Base-by-base conservation (phyloP, 2,329 filamentous ascomycete species). In the Chalaropsis thielavioides region DNA sequence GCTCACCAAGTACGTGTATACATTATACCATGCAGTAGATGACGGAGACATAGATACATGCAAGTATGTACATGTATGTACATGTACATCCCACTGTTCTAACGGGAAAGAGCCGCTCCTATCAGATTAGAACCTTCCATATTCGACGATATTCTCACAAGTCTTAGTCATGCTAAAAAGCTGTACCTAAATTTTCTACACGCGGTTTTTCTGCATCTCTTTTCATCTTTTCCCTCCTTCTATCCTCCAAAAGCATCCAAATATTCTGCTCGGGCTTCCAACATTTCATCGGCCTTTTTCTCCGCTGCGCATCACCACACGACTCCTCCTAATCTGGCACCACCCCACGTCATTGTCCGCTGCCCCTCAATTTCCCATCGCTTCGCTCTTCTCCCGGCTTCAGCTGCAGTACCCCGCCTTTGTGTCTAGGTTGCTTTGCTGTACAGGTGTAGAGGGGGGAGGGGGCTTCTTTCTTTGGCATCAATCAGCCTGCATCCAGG, bases 321-420 rank as follows among this genome's bases (percentile, higher is more conserved):
- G 35, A 38, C 35, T 8, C 46, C 24, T 51, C 46, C 46, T 51
- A 51, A 27, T 15, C 24, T 11, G 46, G 11, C 22, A 51, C 27
- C 35, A 17, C 43, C 31, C 54, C n/a, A 35, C 51, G 27, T 19
- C 27, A 46, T 46, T 46, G n/a, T 8, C 38, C 27, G 24, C 24
- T 31, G 54, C 5, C 27, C 54, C 54, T n/a, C 31, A 58, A n/a
- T 58, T 58, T 35, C n/a, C 17, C 13, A n/a, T 17, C 54, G 54
- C 17, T 58, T 35, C 22, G 41, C 40, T 61, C 17, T 27, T 11
- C 59, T 27, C 10, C 40, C 59, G 22, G 22, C 51, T 7, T 38
- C 54, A 17, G 7, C 54, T 58, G 54, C 54, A 58, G 31, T 58
- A 58, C 54, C 54, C 54, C 54, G 54, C 54, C 54, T 58, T 58